phyloP scores from a whole-genome alignment of 2,329 filamentous ascomycete genomes.

The Botrytis hyacinthi region DNA sequence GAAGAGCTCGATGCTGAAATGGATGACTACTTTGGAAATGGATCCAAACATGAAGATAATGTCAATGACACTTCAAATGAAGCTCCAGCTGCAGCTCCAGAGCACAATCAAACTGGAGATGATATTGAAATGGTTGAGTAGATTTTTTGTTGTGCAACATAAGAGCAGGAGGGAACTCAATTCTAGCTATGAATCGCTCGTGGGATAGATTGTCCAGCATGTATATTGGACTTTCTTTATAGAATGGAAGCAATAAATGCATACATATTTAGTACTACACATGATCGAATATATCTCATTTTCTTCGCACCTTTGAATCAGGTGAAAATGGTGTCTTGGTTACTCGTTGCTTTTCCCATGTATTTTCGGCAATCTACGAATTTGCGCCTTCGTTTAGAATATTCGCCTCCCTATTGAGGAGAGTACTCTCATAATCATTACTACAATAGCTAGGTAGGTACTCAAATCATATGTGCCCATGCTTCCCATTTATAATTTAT shows the following conservation, averaged over 20 bases:
- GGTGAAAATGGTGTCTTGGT: background rate
- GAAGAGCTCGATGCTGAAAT: slow-evolving; percentile 95
- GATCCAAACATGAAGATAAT: slow-evolving; percentile 42
- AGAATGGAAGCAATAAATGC: background rate
- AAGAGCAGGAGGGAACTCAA: background rate
- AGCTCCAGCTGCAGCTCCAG: slow-evolving; percentile 32
- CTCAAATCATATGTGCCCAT: background rate
- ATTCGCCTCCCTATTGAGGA: background rate
- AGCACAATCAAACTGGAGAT: slow-evolving; percentile 43
- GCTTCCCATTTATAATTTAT: background rate
- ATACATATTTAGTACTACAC: background rate
- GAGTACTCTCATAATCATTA: background rate
- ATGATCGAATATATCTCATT: background rate
- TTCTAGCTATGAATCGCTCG: background rate
- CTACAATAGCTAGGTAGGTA: background rate
- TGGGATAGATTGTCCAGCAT: background rate
- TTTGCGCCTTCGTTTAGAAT: background rate
- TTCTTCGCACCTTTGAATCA: background rate
- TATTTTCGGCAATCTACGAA: background rate
- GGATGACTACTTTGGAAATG: slow-evolving; percentile 76
- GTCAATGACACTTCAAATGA: slow-evolving; percentile 36
- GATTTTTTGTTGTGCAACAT: background rate
- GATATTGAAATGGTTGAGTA: slow-evolving; percentile 66
- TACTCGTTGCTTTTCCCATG: background rate
- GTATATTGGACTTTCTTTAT: background rate